Conservation (phyloP, 2,329 filamentous ascomycete species). For the Beauveria sp. region DNA sequence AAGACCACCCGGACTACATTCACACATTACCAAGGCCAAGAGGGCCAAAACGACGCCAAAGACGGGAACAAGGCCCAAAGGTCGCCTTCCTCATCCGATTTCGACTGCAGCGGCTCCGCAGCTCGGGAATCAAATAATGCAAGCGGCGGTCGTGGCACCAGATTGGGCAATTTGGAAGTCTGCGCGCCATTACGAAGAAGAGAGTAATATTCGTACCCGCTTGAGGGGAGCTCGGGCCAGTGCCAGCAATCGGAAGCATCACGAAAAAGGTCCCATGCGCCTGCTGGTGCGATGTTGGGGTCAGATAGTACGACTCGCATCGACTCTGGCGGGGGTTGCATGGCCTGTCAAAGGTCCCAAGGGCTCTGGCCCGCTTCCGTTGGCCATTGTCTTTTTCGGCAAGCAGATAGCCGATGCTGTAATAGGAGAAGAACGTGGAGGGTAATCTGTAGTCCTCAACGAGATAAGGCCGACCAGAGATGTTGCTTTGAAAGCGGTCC, state of each 20-base stretch:
- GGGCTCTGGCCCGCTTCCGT: neutral
- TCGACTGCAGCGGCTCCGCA: neutral
- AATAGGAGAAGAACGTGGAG: neutral
- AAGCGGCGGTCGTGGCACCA: neutral
- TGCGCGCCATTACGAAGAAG: conserved; percentile 7
- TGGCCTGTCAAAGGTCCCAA: neutral
- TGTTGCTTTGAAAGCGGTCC: neutral
- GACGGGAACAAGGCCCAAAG: neutral
- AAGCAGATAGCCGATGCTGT: neutral
- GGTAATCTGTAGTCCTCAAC: neutral
- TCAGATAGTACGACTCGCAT: neutral
- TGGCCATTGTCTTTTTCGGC: neutral
- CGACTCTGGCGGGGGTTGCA: neutral
- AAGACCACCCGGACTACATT: neutral
- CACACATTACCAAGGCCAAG: neutral
- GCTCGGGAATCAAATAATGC: neutral
- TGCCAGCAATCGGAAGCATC: neutral
- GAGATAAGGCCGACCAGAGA: conserved; percentile 3
- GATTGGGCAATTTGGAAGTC: neutral
- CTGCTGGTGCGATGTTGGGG: neutral
- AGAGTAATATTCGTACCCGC: conserved; percentile 10
- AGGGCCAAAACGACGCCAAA: neutral
- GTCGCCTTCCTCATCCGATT: neutral
- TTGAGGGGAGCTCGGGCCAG: conserved; percentile 3
- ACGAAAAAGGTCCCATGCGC: neutral